These are phyloP conservation scores for Carnegiea gigantea DNA, from an alignment of 179 eudicot species.

Conservation along the genomic window DNA sequence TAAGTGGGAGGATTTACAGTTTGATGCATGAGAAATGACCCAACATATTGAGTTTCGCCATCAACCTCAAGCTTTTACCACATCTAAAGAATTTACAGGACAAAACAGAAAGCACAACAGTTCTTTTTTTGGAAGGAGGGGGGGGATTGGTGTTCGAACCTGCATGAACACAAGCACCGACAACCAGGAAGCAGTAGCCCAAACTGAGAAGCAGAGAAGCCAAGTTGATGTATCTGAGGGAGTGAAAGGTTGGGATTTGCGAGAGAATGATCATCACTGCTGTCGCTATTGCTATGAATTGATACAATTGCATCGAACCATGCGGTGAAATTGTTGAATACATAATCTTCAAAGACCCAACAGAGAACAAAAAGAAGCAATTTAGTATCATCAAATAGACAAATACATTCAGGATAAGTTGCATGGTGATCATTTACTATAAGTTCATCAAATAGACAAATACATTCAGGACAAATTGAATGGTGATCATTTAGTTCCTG, in stretches of 20 bases:
- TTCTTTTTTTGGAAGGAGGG: background rate
- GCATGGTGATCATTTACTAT: no score
- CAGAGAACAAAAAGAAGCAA: background rate
- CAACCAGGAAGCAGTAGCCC: conserved; percentile 72
- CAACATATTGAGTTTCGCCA: no score
- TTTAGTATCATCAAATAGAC: background rate
- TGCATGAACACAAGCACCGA: conserved; percentile 39
- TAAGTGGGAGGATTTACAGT: background rate
- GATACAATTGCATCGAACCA: conserved; percentile 67
- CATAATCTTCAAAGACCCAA: conserved; percentile 53
- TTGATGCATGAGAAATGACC: background rate
- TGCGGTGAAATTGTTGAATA: conserved; percentile 57
- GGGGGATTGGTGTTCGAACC: conserved; percentile 23
- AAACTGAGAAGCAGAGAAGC: conserved; percentile 46
- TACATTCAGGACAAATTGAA: background rate
- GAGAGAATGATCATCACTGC: conserved; percentile 44
- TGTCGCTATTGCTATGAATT: conserved; percentile 69
- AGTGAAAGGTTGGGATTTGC: conserved; percentile 47
- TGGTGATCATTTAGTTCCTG: background rate
- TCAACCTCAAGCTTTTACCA: no score
- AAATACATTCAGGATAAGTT: no score
- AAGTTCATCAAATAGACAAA: no score
- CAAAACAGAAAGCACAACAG: background rate
- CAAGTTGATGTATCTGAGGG: conserved; percentile 47
- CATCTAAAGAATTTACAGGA: no score